These are phyloP conservation scores for Ormosia emarginata DNA, from an alignment of 306 rosid genomes.

Conservation along the genomic window DNA sequence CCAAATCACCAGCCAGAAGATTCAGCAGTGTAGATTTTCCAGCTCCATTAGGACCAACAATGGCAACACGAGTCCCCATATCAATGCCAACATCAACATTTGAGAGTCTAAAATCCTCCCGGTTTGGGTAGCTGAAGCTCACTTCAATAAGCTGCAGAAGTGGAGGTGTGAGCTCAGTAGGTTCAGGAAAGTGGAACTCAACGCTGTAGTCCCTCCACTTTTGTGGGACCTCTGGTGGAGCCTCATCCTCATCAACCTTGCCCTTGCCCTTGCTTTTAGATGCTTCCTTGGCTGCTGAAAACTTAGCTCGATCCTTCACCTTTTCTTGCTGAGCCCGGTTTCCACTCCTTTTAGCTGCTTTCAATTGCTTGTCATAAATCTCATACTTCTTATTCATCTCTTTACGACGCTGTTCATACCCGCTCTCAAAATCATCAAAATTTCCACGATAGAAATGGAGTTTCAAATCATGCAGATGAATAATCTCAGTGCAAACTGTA, in stretches of 20 bases:
- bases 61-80: slow-evolving; percentile 67
- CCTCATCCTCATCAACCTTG: slow-evolving; percentile 53
- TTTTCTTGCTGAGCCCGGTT: slow-evolving; percentile 63
- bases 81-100: slow-evolving; percentile 60
- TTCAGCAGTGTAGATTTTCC: slow-evolving; percentile 63
- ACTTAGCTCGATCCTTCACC: slow-evolving; percentile 63
- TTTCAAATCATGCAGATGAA: slow-evolving; percentile 73
- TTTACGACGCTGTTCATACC: slow-evolving; percentile 76
- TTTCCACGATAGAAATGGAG: slow-evolving; percentile 76
- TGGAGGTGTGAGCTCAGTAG: slow-evolving; percentile 68
- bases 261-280: slow-evolving; percentile 40
- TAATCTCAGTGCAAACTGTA: slow-evolving; percentile 60
- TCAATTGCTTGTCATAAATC: slow-evolving; percentile 52
- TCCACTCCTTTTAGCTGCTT: slow-evolving; percentile 65
- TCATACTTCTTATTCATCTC: slow-evolving; percentile 73
- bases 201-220: slow-evolving; percentile 69
- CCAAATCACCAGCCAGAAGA: slow-evolving; percentile 69
- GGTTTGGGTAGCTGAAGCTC: slow-evolving; percentile 60
- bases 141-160: slow-evolving; percentile 71
- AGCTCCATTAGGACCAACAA: slow-evolving; percentile 68
- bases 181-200: slow-evolving; percentile 71
- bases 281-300: slow-evolving; percentile 54
- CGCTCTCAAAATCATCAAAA: slow-evolving; percentile 68
- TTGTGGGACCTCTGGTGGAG: slow-evolving; percentile 47
- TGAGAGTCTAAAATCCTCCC: slow-evolving; percentile 55